Conservation (phyloP, 148 eudicot genomes). For the Cornus florida region DNA sequence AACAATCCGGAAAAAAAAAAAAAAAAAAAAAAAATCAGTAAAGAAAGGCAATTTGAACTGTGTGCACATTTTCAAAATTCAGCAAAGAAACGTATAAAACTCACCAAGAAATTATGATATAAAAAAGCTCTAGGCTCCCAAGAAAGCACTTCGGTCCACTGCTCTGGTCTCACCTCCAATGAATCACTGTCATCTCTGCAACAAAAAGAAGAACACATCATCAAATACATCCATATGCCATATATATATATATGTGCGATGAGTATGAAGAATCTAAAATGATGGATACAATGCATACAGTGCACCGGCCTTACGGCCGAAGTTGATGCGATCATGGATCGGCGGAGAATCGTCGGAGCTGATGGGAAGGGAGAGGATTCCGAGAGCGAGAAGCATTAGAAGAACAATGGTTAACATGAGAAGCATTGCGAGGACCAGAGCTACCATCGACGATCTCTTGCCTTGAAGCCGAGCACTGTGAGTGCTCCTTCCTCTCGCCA, state of each 20-base stretch:
- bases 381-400: constrained; percentile 77
- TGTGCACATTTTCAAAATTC: background rate
- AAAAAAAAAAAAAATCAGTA: no score
- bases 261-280: background rate
- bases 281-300: constrained; percentile 21
- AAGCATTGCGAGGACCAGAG: constrained; percentile 65
- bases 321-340: constrained; percentile 39
- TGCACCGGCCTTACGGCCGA: constrained; percentile 57
- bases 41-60: no score
- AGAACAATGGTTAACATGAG: constrained; percentile 65
- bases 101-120: constrained; percentile 83
- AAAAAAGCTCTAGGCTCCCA: constrained; percentile 92
- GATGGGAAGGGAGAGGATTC: constrained; percentile 80
- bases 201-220: constrained; percentile 1
- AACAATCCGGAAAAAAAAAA: background rate
- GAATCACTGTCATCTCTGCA: constrained; percentile 45
- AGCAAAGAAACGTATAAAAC: constrained; percentile 1
- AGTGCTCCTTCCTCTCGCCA: constrained; percentile 49
- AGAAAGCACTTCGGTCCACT: constrained; percentile 85
- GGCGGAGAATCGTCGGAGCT: constrained; percentile 38
- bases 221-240: background rate
- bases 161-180: constrained; percentile 51
- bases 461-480: constrained; percentile 23
- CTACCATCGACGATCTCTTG: constrained; percentile 59
- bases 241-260: background rate